Evolutionary conservation across 176 grass and related monocot species (phyloP).

Genomic region (Bonia amplexicaulis): DNA sequence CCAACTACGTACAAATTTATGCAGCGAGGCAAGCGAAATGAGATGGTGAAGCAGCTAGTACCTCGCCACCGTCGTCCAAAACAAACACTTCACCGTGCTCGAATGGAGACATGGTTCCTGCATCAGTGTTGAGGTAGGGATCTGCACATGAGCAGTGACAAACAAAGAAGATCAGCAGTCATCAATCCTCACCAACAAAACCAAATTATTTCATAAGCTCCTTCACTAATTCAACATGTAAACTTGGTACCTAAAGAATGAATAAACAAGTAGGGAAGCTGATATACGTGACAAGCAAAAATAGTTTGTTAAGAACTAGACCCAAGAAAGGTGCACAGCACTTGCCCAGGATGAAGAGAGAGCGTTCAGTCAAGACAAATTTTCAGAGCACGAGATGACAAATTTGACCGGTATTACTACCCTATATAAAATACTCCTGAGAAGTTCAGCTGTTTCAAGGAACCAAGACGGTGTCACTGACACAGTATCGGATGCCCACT

Average conservation of each 20-base stretch:
- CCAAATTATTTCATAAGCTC: background rate
- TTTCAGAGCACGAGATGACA: constrained; percentile 35
- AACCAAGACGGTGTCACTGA: constrained; percentile 38
- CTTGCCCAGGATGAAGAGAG: constrained; percentile 29
- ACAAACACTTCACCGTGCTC: constrained; percentile 99
- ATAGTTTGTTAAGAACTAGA: constrained; percentile 7
- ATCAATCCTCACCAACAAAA: background rate
- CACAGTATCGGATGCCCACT: constrained; percentile 27
- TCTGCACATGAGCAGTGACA: constrained; percentile 49
- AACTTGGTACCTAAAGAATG: background rate
- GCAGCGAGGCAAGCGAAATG: background rate
- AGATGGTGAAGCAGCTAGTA: constrained; percentile 28
- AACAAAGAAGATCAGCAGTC: background rate
- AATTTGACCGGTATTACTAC: constrained; percentile 48
- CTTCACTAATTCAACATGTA: background rate
- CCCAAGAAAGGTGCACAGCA: constrained; percentile 29
- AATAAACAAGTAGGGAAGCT: background rate
- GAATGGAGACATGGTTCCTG: constrained; percentile 96
- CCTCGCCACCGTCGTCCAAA: constrained; percentile 96
- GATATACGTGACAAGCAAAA: background rate
- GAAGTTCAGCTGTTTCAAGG: constrained; percentile 38
- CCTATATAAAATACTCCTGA: constrained; percentile 22
- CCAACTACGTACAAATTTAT: background rate
- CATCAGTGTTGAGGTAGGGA: constrained; percentile 98
- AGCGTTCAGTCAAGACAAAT: constrained; percentile 6